Evolutionary conservation across 2,329 filamentous ascomycete genomes (phyloP), one percentile per base, ranked within the genome.

Genomic region (Aspergillus texensis): DNA sequence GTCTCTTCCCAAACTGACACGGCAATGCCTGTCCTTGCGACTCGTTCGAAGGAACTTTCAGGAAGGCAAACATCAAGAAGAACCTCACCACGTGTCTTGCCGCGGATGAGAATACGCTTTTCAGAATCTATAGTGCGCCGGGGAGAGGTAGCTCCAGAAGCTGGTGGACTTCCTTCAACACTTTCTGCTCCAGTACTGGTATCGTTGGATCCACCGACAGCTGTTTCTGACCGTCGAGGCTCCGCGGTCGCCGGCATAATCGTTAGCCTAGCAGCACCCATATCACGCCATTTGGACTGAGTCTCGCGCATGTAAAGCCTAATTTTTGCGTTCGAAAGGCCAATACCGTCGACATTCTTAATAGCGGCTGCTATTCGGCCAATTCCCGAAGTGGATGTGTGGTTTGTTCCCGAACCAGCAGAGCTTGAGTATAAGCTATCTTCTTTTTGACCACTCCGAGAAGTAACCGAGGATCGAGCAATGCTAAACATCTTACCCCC

Each of bases 1-100:
- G 88, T 88, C 69, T 92, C 89, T 75, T 95, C 91, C 88, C 93
- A 95, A 41, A 97, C 90, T 68, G 91, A 94, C 61, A 96, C 89
- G 1, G 95, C 92, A 71, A 97, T 94, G 54, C 94, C 94, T 39
- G 91, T 91, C 68, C 91, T 88, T 6, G 92, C 94, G 64, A 97
- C 88, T 21, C 91, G 84, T 68, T 94, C 91, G 78, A 97, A 96
- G 73, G 91, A 94, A 62, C 88, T 91, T 74, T 93, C 93, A 12
- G 91, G 91, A 1, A 97, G 82, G 55, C 93, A 93, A 1, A 92
- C 92, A 76, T 98, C 94, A 0, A 97, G 84, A 41, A 96, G 78
- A 1, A 90, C 84, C 65, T 89, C 83, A 26, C 87, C 86, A 66
- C 76, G 88, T 1, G 88, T 89, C 72, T 92, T 89, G 6, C 88